Base-by-base conservation (phyloP, 768 basidiomycete genomes). In the Trametes gibbosa region DNA sequence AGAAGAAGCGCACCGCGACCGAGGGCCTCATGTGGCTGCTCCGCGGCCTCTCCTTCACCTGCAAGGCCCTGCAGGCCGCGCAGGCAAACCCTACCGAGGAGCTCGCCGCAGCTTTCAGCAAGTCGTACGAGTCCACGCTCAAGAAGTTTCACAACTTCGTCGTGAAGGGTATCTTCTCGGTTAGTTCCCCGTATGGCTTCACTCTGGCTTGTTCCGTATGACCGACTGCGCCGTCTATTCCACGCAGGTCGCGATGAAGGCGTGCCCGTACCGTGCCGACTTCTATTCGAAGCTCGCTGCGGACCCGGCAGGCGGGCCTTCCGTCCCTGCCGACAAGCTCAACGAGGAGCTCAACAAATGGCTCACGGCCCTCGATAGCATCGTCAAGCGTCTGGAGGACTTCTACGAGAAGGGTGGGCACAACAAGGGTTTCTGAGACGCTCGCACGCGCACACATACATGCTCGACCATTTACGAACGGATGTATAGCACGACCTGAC, bases 11-110 rank as follows among this genome's bases (percentile, higher is more conserved):
- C 16, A 81, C 83, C 0, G 93, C 96, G 2, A 97, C 95, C 0
- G 89, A 95, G 69, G 95, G 93, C 16, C 81, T 98, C 54, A 75
- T 98, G 74, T 99, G 97, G 97, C 82, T 99, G 49, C 81, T 95
- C 48, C 86, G 95, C 29, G 97, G 94, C 2, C 83, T 95, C 52
- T 83, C 84, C 27, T 99, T 99, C 78, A 99, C 96, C 34, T 85
- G 87, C 74, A 78, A 82, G 56, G 90, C 90, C 0, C 83, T 99
- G 24, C 81, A 89, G 63, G 76, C 80, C 45, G 82, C 87, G 0
- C 89, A 93, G 66, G 78, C 75, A 3, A 82, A 95, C 73, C 77
- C 82, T 45, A 69, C 69, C 1, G 55, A 77, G 47, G 90, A 94
- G 70, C 83, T 99, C 14, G 66, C 83, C 2, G 74, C 63, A 0